Evolutionary conservation across 2,329 filamentous ascomycete genomes (phyloP).

Genomic region (Thelonectria blattea): DNA sequence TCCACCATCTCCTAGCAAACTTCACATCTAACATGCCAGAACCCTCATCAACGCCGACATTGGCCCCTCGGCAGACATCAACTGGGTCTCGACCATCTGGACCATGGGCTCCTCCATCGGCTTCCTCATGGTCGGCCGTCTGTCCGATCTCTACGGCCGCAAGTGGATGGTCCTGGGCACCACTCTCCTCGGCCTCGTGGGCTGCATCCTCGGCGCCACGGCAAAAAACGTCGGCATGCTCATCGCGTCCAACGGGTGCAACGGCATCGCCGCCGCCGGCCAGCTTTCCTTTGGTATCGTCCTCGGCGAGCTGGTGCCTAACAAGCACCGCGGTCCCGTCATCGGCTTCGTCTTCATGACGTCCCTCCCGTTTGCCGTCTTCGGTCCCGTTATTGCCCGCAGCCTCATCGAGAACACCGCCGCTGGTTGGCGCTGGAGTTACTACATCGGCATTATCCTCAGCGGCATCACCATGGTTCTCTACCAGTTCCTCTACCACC

Average conservation of each 20-base stretch:
- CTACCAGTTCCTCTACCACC: slow-evolving; percentile 54
- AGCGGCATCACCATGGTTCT: slow-evolving; percentile 47
- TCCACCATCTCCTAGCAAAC: neutral
- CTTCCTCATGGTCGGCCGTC: slow-evolving; percentile 49
- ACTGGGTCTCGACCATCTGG: slow-evolving; percentile 45
- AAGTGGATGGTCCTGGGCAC: slow-evolving; percentile 48
- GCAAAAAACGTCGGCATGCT: slow-evolving; percentile 44
- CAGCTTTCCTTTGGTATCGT: slow-evolving; percentile 51
- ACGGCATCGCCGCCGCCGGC: slow-evolving; percentile 47
- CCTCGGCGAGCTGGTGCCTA: slow-evolving; percentile 52
- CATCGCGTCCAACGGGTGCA: slow-evolving; percentile 47
- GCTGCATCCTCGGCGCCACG: slow-evolving; percentile 45
- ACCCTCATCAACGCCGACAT: slow-evolving; percentile 43
- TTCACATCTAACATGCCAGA: slow-evolving; percentile 15
- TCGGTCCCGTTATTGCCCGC: slow-evolving; percentile 55
- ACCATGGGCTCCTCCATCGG: slow-evolving; percentile 48
- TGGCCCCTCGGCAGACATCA: slow-evolving; percentile 41
- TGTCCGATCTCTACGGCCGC: slow-evolving; percentile 51
- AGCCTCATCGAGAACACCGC: slow-evolving; percentile 50
- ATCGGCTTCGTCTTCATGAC: slow-evolving; percentile 48
- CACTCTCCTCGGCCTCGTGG: slow-evolving; percentile 45
- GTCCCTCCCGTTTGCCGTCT: slow-evolving; percentile 48
- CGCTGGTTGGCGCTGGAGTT: slow-evolving; percentile 56
- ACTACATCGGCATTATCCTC: slow-evolving; percentile 55
- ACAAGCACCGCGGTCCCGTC: slow-evolving; percentile 47